Percentiles rank a stretch among this genome's conserved stretches.
Conservation (phyloP, 163 green algal species). For the Chlorella variabilis region DNA sequence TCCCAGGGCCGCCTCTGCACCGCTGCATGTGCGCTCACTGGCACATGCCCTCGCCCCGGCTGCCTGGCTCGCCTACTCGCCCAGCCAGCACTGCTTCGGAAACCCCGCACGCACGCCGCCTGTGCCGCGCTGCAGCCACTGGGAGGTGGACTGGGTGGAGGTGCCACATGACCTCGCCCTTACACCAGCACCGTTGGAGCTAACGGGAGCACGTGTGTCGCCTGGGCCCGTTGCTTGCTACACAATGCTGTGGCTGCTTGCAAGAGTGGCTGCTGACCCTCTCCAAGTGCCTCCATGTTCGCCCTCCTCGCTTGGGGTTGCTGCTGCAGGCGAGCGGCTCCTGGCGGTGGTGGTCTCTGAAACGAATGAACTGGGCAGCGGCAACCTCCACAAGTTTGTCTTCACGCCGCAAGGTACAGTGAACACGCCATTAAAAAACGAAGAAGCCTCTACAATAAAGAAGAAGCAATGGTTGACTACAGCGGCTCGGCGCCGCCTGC, state of each 20-base stretch:
- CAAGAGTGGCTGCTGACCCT: not conserved
- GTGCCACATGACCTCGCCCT: slow-evolving; percentile 80
- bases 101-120: no score
- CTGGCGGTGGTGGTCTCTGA: slow-evolving; percentile 74
- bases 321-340: slow-evolving; percentile 60
- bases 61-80: no score
- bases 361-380: slow-evolving; percentile 34
- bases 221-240: not conserved
- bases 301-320: not conserved
- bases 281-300: no score
- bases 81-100: no score
- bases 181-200: slow-evolving; percentile 57
- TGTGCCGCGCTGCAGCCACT: slow-evolving; percentile 36
- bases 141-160: slow-evolving; percentile 60
- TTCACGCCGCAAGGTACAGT: slow-evolving; percentile 31
- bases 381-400: slow-evolving; percentile 55
- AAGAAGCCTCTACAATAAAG: no score
- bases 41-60: no score
- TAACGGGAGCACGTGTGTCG: slow-evolving; percentile 49
- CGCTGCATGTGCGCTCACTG: no score
- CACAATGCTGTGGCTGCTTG: no score
- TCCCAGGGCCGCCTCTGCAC: no score
- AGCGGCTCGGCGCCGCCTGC: no score
- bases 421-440: no score
- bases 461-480: no score